Percentiles rank a stretch among this genome's conserved stretches.
Evolutionary conservation across 371 early-diverging fungal species (phyloP).

Genomic region (Mucor saturninus): DNA sequence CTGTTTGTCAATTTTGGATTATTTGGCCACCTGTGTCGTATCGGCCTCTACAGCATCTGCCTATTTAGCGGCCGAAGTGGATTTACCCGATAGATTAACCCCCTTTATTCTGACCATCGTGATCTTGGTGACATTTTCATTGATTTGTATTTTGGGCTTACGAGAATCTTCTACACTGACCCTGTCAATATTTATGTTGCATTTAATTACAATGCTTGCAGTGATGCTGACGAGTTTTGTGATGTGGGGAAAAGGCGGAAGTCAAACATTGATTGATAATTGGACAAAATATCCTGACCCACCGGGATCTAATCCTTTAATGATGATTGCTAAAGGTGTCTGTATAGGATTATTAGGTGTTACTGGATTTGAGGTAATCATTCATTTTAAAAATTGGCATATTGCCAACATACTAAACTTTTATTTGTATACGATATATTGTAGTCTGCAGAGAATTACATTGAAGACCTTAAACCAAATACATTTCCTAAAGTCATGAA

Average conservation of each 20-base stretch:
- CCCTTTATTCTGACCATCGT: slow-evolving; percentile 50
- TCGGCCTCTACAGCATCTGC: slow-evolving; percentile 61
- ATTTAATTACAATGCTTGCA: slow-evolving; percentile 44
- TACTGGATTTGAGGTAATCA: slow-evolving; percentile 57
- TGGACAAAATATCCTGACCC: slow-evolving; percentile 41
- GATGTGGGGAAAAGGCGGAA: slow-evolving; percentile 43
- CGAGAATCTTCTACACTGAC: slow-evolving; percentile 53
- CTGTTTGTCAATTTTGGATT: slow-evolving; percentile 52
- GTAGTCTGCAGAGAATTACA: slow-evolving; percentile 52
- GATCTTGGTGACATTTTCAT: slow-evolving; percentile 45
- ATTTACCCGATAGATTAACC: slow-evolving; percentile 27
- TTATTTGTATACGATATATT: neutral
- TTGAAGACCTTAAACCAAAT: slow-evolving; percentile 60
- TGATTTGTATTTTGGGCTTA: slow-evolving; percentile 43
- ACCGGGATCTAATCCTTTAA: slow-evolving; percentile 30
- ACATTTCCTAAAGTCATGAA: slow-evolving; percentile 64
- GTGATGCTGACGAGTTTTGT: slow-evolving; percentile 49
- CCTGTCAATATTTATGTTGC: slow-evolving; percentile 46
- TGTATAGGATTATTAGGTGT: slow-evolving; percentile 65
- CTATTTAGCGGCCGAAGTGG: slow-evolving; percentile 53
- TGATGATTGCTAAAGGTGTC: slow-evolving; percentile 54
- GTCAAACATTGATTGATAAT: slow-evolving; percentile 44
- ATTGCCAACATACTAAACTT: neutral
- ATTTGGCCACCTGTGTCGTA: slow-evolving; percentile 60
- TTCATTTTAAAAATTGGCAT: too few species aligned